Conservation (phyloP, 495 filamentous ascomycete genomes). For the Annulohypoxylon nitens region DNA sequence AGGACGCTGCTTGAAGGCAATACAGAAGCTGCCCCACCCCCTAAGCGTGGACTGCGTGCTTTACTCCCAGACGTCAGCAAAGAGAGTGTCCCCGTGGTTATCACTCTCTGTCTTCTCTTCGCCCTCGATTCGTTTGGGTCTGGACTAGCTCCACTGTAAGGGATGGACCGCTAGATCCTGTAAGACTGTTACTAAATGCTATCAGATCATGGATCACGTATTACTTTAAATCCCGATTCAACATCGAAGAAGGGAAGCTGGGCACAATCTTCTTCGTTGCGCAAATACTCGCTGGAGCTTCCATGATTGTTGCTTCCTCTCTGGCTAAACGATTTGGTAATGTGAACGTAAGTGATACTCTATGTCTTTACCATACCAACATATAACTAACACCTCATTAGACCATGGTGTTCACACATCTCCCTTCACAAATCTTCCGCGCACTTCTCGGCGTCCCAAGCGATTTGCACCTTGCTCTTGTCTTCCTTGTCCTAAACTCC, state of each 20-base stretch:
- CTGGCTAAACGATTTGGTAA: constrained; percentile 82
- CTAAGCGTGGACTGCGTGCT: constrained; percentile 32
- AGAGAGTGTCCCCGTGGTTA: constrained; percentile 70
- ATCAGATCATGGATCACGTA: constrained; percentile 74
- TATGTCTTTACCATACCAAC: neutral
- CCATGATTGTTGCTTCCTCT: constrained; percentile 73
- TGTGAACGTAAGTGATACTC: constrained; percentile 62
- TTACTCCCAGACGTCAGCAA: constrained; percentile 68
- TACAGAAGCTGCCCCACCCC: neutral
- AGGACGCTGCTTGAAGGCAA: constrained; percentile 33
- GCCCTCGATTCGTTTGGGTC: constrained; percentile 81
- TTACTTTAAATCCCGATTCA: constrained; percentile 83
- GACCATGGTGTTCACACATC: constrained; percentile 64
- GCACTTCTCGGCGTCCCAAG: constrained; percentile 55
- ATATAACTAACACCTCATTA: constrained; percentile 36
- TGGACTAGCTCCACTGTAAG: constrained; percentile 73
- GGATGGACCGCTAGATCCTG: neutral
- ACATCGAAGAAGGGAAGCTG: constrained; percentile 72
- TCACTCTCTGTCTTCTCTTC: constrained; percentile 79
- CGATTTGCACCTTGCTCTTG: constrained; percentile 65
- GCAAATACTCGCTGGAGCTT: constrained; percentile 53
- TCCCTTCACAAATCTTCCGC: constrained; percentile 60
- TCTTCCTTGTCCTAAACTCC: constrained; percentile 68
- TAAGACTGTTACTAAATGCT: constrained; percentile 12
- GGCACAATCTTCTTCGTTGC: constrained; percentile 74